These are phyloP conservation scores for Exophiala xenobiotica DNA, from an alignment of 2,329 filamentous ascomycete genomes.

Conservation along the genomic window DNA sequence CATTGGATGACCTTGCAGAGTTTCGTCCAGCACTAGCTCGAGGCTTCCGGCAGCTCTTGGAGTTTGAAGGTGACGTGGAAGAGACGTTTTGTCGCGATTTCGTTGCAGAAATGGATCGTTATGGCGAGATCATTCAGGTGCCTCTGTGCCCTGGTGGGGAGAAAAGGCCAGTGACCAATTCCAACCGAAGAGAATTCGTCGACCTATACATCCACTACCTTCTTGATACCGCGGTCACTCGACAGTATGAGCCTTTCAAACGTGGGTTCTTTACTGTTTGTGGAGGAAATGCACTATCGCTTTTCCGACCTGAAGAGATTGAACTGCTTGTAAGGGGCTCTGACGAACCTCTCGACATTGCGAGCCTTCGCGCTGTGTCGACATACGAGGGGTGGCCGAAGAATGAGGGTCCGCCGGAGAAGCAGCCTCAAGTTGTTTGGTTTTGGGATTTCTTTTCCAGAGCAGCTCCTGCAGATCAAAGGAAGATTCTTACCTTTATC, in stretches of 20 bases:
- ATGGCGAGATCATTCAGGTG: constrained; percentile 65
- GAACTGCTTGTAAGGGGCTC: constrained; percentile 83
- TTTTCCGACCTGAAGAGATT: constrained; percentile 89
- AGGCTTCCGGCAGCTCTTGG: constrained; percentile 72
- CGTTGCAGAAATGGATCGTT: constrained; percentile 72
- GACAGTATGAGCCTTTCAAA: constrained; percentile 92
- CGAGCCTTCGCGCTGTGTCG: constrained; percentile 71
- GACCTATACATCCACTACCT: constrained; percentile 78
- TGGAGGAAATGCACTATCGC: constrained; percentile 78
- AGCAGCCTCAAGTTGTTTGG: constrained; percentile 73
- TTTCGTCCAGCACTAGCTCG: constrained; percentile 73
- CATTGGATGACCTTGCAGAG: constrained; percentile 78
- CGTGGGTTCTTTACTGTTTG: constrained; percentile 91
- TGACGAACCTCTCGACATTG: constrained; percentile 78
- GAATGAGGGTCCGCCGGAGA: constrained; percentile 42
- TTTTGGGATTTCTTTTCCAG: constrained; percentile 82
- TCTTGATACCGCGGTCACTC: constrained; percentile 71
- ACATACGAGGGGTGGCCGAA: constrained; percentile 77
- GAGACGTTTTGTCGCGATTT: constrained; percentile 80
- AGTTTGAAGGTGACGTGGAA: constrained; percentile 82
- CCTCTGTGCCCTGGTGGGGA: constrained; percentile 75
- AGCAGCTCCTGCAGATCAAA: constrained; percentile 66
- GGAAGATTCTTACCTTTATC: constrained; percentile 79
- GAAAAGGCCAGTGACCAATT: constrained; percentile 73
- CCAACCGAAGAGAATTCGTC: constrained; percentile 81